Percentiles rank a stretch among this genome's conserved stretches.
phyloP scores from a whole-genome alignment of 2,329 filamentous ascomycete species.

The Fusarium devonianum region DNA sequence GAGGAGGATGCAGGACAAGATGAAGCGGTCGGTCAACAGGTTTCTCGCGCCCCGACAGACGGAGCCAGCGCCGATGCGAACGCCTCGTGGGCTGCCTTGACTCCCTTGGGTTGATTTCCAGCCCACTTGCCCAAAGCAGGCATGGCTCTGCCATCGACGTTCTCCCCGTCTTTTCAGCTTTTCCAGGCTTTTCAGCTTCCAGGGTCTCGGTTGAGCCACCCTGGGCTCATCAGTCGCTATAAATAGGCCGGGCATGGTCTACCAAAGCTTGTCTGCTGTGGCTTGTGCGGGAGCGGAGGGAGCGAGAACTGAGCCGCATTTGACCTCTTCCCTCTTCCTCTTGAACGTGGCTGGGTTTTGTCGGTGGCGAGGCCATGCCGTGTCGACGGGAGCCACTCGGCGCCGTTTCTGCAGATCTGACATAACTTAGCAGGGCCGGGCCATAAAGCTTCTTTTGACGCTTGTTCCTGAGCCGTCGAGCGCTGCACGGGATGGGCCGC shows the following conservation, averaged over 20 bases:
- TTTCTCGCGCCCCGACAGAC: neutral
- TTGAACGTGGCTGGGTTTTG: neutral
- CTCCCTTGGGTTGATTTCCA: neutral
- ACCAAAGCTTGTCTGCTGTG: neutral
- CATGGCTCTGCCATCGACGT: slow-evolving; percentile 1
- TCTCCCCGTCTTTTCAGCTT: too few relatives aligned
- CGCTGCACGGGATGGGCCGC: neutral
- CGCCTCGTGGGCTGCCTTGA: slow-evolving; percentile 28
- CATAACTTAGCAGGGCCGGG: neutral
- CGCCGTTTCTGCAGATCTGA: slow-evolving; percentile 1
- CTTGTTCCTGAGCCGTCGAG: neutral
- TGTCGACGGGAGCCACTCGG: too few relatives aligned
- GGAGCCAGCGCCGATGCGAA: slow-evolving; percentile 10
- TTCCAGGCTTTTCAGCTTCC: too few relatives aligned
- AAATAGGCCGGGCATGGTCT: neutral
- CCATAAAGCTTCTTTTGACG: slow-evolving; percentile 21
- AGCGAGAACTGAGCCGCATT: too few relatives aligned
- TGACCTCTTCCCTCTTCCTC: neutral
- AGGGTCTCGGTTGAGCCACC: neutral
- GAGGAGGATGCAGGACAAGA: neutral
- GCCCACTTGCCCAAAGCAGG: slow-evolving; percentile 27
- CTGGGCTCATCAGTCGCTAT: neutral
- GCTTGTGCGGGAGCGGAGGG: too few relatives aligned
- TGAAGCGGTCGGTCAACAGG: too few relatives aligned
- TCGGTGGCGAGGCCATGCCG: too few relatives aligned